These are phyloP conservation scores for Aspergillus pseudonomiae DNA, from an alignment of 2,329 filamentous ascomycete species.

Conservation along the genomic window DNA sequence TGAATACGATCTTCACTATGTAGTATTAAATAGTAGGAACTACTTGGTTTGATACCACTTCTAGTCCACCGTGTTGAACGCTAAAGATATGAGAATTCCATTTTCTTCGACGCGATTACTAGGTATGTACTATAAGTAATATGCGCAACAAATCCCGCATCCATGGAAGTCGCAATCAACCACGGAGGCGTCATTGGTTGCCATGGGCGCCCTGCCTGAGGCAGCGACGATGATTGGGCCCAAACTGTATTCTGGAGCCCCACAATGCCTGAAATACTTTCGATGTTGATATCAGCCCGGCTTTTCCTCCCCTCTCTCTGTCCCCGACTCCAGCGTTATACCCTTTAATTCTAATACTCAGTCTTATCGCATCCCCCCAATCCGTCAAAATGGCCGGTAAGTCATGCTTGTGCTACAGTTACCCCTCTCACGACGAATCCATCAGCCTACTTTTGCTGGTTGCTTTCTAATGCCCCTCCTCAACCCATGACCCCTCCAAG, in stretches of 20 bases:
- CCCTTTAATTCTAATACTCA: slow-evolving; percentile 11
- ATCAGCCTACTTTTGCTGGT: not conserved
- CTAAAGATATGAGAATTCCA: not conserved
- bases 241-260: slow-evolving; percentile 11
- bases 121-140: not conserved
- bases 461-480: slow-evolving; percentile 24
- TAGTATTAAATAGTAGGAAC: slow-evolving; percentile 1
- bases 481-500: slow-evolving; percentile 20
- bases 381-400: slow-evolving; percentile 40
- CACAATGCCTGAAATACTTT: slow-evolving; percentile 22
- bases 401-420: slow-evolving; percentile 14
- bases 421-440: not conserved
- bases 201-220: not conserved
- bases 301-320: slow-evolving; percentile 8
- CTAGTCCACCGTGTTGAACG: not conserved
- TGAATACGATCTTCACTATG: not conserved
- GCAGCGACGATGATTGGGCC: slow-evolving; percentile 8
- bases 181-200: not conserved
- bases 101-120: not conserved
- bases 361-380: slow-evolving; percentile 20
- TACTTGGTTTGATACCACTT: not conserved
- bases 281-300: slow-evolving; percentile 20
- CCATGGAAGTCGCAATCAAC: not conserved
- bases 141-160: not conserved
- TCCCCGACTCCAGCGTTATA: slow-evolving; percentile 15